Percentiles rank a stretch among this genome's conserved stretches.
phyloP scores from a whole-genome alignment of 768 basidiomycete genomes.

The Russula dissimulans region DNA sequence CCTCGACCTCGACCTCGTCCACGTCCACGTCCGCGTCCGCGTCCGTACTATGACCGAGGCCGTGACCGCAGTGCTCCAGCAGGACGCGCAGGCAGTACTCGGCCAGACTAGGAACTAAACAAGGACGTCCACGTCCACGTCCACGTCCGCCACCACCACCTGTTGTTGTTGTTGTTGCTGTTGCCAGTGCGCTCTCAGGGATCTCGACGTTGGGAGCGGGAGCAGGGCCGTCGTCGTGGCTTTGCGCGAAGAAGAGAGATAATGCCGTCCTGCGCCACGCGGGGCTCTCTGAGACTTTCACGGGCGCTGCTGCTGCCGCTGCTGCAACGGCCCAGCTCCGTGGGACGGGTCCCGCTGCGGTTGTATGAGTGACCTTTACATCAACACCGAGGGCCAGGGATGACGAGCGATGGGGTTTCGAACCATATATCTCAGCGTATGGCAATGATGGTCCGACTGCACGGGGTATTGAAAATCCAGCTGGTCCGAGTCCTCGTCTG shows the following conservation, averaged over 20 bases:
- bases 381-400: neutral
- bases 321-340: constrained; percentile 44
- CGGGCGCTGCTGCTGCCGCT: constrained; percentile 24
- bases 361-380: neutral
- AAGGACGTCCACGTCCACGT: neutral
- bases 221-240: neutral
- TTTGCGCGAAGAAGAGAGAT: constrained; percentile 38
- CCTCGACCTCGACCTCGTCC: constrained; percentile 24
- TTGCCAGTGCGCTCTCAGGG: too few relatives aligned
- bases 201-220: neutral
- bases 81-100: constrained; percentile 49
- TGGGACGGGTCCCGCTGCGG: constrained; percentile 30
- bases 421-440: constrained; percentile 17
- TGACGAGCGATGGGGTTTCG: neutral
- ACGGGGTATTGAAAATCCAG: neutral
- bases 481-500: neutral
- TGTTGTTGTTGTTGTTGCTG: too few relatives aligned
- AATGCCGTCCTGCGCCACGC: constrained; percentile 51
- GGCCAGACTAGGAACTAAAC: constrained; percentile 35
- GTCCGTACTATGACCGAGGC: constrained; percentile 9
- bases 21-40: constrained; percentile 24
- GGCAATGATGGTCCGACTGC: constrained; percentile 12
- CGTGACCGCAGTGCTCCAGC: constrained; percentile 28
- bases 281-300: constrained; percentile 26
- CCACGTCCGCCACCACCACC: too few relatives aligned